Percentiles rank a stretch among this genome's conserved stretches.
These are phyloP conservation scores for Schizophyllum amplum DNA, from an alignment of 1,284 basidiomycete genomes.

Conservation along the genomic window DNA sequence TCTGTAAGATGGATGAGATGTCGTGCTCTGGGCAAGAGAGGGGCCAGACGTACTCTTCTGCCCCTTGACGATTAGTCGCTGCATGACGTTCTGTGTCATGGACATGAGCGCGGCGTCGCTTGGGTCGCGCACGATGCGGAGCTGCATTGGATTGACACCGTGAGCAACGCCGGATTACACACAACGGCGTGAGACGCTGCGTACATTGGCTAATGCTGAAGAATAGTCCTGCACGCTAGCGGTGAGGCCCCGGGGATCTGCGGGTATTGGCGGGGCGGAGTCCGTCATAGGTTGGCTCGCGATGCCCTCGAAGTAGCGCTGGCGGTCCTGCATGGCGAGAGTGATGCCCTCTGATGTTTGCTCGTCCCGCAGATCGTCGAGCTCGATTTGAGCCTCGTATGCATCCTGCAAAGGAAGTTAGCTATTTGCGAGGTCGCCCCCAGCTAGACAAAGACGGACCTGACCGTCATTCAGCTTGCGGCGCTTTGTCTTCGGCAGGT, in stretches of 20 bases:
- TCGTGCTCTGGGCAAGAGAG: conserved; percentile 2
- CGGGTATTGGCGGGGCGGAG: neutral
- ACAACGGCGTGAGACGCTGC: neutral
- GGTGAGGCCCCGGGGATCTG: neutral
- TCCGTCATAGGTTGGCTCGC: conserved; percentile 14
- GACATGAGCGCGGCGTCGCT: conserved; percentile 58
- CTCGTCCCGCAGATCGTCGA: conserved; percentile 78
- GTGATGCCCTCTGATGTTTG: conserved; percentile 60
- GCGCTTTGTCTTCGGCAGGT: conserved; percentile 49
- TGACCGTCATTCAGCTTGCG: conserved; percentile 34
- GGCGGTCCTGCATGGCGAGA: conserved; percentile 77
- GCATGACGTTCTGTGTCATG: conserved; percentile 72
- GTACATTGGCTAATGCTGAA: neutral
- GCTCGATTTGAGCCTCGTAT: conserved; percentile 66
- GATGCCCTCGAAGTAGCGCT: conserved; percentile 68
- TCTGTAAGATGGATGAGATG: conserved; percentile 32
- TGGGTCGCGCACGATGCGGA: conserved; percentile 58
- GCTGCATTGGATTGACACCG: conserved; percentile 22
- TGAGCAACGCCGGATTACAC: neutral
- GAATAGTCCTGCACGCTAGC: neutral
- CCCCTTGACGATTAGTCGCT: conserved; percentile 55
- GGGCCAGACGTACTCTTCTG: conserved; percentile 47
- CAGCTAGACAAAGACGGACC: neutral
- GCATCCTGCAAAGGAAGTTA: conserved; percentile 25
- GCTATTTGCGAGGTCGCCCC: neutral